Conservation (phyloP, 2,329 filamentous ascomycete genomes). For the Cladobotryum mycophilum region DNA sequence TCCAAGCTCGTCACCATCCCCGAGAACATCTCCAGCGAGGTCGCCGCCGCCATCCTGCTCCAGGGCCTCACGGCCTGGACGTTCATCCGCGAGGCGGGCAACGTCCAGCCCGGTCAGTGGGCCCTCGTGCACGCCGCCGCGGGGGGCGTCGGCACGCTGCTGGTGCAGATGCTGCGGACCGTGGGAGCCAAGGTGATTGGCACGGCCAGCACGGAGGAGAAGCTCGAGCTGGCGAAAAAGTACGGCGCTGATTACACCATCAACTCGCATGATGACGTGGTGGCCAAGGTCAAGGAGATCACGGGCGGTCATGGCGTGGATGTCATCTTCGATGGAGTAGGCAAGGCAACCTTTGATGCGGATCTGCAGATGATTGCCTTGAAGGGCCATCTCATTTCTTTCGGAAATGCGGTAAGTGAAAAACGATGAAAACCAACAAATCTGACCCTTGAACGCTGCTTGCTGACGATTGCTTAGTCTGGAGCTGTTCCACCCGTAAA, state of each 20-base stretch:
- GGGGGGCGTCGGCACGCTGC: conserved; percentile 69
- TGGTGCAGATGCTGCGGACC: conserved; percentile 66
- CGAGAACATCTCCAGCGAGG: conserved; percentile 50
- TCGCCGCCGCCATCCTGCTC: conserved; percentile 63
- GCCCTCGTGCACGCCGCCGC: conserved; percentile 80
- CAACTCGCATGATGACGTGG: conserved; percentile 59
- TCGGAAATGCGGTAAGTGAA: conserved; percentile 66
- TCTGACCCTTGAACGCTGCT: not conserved
- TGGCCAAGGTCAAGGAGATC: conserved; percentile 56
- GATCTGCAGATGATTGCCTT: conserved; percentile 66
- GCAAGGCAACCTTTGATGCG: conserved; percentile 75
- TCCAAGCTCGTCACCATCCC: conserved; percentile 58
- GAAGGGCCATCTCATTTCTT: conserved; percentile 72
- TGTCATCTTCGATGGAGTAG: conserved; percentile 81
- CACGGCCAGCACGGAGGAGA: conserved; percentile 67
- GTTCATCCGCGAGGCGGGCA: conserved; percentile 67
- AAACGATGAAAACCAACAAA: not conserved
- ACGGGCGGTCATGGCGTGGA: conserved; percentile 67
- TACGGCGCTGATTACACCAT: conserved; percentile 68
- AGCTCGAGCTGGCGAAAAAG: conserved; percentile 61
- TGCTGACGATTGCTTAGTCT: conserved; percentile 29
- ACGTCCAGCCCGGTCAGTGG: conserved; percentile 73
- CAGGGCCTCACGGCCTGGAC: conserved; percentile 81
- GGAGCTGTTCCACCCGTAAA: conserved; percentile 68
- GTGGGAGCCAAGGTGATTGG: conserved; percentile 75